Evolutionary conservation across 2,329 filamentous ascomycete species (phyloP).

Genomic region (Cercospora sesami): DNA sequence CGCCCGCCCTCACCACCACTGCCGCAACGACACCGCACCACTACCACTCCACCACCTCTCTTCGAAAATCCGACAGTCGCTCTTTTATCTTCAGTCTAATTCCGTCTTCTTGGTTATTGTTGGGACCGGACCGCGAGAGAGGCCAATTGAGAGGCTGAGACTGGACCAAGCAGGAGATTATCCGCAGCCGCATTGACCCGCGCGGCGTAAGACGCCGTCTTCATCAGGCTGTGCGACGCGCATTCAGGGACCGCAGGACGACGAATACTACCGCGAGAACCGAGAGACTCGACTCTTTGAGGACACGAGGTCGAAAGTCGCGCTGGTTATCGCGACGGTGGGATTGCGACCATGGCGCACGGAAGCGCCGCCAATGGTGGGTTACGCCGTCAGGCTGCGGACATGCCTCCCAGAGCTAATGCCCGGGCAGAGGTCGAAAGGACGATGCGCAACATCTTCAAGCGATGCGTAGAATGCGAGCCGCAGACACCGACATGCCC

Average conservation of each 20-base stretch:
- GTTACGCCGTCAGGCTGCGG: neutral
- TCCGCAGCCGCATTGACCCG: slow-evolving; percentile 4
- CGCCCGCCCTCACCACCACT: neutral
- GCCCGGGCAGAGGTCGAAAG: slow-evolving; percentile 24
- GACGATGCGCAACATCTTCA: slow-evolving; percentile 48
- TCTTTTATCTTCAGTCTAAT: slow-evolving; percentile 8
- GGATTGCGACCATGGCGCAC: slow-evolving; percentile 8
- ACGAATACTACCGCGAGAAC: neutral
- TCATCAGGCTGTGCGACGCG: slow-evolving; percentile 3
- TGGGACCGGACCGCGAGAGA: neutral
- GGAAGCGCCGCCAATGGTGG: slow-evolving; percentile 11
- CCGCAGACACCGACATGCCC: slow-evolving; percentile 58
- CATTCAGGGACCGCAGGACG: slow-evolving; percentile 1
- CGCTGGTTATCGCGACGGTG: neutral
- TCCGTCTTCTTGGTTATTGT: neutral
- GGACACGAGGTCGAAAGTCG: neutral
- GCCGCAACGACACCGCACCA: neutral
- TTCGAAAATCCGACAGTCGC: slow-evolving; percentile 1
- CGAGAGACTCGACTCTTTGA: neutral
- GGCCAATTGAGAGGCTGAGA: neutral
- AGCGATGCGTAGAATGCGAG: slow-evolving; percentile 61
- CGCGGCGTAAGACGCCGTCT: neutral
- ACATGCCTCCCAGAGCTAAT: slow-evolving; percentile 2
- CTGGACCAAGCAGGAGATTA: slow-evolving; percentile 2
- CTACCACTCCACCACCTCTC: neutral